phyloP scores from a whole-genome alignment of 2,329 filamentous ascomycete species.

The Pseudogymnoascus sp. region DNA sequence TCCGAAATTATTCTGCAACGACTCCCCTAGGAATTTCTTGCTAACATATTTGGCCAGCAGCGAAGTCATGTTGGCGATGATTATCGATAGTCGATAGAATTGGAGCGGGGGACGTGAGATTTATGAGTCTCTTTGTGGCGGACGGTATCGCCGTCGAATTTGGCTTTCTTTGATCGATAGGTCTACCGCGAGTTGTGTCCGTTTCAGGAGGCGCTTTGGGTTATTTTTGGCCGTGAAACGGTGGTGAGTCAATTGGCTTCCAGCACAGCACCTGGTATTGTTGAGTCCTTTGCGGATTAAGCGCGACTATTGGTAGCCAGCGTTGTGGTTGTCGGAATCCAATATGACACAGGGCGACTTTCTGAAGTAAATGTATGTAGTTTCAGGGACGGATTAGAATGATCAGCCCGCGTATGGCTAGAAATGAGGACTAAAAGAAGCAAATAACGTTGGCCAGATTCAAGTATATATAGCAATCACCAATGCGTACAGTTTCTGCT shows the following conservation, averaged over 20 bases:
- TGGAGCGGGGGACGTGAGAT: background rate
- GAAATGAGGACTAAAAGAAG: background rate
- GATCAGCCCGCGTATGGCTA: background rate
- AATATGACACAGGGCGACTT: background rate
- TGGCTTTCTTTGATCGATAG: slow-evolving; percentile 20
- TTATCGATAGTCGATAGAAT: background rate
- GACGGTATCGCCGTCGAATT: slow-evolving; percentile 21
- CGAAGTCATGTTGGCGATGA: slow-evolving; percentile 41
- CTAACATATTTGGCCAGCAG: slow-evolving; percentile 47
- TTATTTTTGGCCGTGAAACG: slow-evolving; percentile 9
- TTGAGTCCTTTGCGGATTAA: background rate
- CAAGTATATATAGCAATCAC: background rate
- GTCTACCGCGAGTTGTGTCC: slow-evolving; percentile 17
- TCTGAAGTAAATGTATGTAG: background rate
- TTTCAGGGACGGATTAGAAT: background rate
- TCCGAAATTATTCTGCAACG: slow-evolving; percentile 50
- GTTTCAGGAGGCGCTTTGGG: slow-evolving; percentile 24
- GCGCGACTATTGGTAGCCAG: background rate
- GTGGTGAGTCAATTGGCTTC: background rate
- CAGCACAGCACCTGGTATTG: background rate
- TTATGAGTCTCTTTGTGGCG: background rate
- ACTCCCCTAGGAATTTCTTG: slow-evolving; percentile 52
- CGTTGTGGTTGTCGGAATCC: background rate
- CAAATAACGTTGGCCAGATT: background rate
- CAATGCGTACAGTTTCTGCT: background rate